Evolutionary conservation across 805 yeast genomes (phyloP).

Genomic region (Candida schatavii): DNA sequence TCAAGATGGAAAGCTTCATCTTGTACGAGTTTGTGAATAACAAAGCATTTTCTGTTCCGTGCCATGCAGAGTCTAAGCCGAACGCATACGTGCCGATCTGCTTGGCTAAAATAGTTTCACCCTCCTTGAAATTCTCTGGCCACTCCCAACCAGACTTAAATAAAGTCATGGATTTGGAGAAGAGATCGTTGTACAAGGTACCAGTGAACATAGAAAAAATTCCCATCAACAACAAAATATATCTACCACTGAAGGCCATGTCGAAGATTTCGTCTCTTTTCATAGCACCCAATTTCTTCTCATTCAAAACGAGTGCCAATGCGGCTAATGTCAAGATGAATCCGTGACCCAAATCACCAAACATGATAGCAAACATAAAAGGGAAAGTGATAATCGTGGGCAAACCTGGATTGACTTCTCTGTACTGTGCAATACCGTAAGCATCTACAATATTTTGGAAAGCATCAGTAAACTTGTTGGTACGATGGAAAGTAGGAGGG

Average conservation of each 20-base stretch:
- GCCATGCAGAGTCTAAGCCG: conserved; percentile 96
- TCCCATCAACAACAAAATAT: conserved; percentile 90
- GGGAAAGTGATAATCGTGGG: conserved; percentile 96
- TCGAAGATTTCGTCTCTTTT: conserved; percentile 91
- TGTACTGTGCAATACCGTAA: conserved; percentile 88
- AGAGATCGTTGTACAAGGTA: conserved; percentile 85
- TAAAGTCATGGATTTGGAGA: conserved; percentile 85
- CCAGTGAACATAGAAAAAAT: conserved; percentile 95
- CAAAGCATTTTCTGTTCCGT: conserved; percentile 89
- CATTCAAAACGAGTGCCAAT: conserved; percentile 66
- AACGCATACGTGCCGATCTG: conserved; percentile 69
- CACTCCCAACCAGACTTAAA: conserved; percentile 92
- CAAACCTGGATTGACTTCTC: conserved; percentile 94
- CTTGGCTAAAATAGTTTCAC: conserved; percentile 67
- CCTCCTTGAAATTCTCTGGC: conserved; percentile 72
- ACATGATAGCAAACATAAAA: conserved; percentile 98
- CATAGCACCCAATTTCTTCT: conserved; percentile 62
- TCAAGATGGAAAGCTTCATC: conserved; percentile 91
- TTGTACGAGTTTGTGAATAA: conserved; percentile 92
- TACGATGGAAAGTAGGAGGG: conserved; percentile 93
- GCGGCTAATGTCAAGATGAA: conserved; percentile 77
- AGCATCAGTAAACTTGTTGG: conserved; percentile 92
- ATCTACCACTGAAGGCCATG: conserved; percentile 94
- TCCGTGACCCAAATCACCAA: conserved; percentile 98
- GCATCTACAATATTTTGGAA: conserved; percentile 95